Percentiles rank a stretch among this genome's conserved stretches.
These are phyloP conservation scores for Colletotrichum cordylinicola DNA, from an alignment of 2,329 filamentous ascomycete genomes.

Conservation along the genomic window DNA sequence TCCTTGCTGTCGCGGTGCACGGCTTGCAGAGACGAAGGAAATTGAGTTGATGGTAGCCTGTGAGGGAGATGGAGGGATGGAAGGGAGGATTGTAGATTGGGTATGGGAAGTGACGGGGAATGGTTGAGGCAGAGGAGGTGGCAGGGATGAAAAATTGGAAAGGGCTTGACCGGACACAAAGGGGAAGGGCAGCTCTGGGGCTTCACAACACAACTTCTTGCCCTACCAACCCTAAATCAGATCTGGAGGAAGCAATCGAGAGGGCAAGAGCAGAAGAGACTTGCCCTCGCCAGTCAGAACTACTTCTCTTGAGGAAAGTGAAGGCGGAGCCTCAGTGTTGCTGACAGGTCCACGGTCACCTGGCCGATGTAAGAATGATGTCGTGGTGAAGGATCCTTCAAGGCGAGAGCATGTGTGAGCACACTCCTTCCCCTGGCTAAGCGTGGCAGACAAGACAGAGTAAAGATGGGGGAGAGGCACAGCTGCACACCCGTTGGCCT, in stretches of 20 bases:
- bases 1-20: neutral
- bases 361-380: neutral
- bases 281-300: neutral
- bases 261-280: neutral
- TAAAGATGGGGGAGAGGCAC: neutral
- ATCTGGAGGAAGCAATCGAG: neutral
- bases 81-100: neutral
- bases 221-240: neutral
- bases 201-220: neutral
- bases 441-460: neutral
- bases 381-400: neutral
- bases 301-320: neutral
- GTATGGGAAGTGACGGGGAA: neutral
- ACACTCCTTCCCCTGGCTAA: neutral
- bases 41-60: neutral
- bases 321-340: neutral
- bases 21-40: neutral
- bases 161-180: neutral
- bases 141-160: neutral
- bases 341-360: neutral
- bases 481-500: neutral
- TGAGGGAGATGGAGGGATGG: neutral
- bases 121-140: neutral
- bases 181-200: neutral
- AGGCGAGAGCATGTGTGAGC: neutral